Base-by-base conservation (phyloP, 805 yeast species). In the Diddensiella transvaalensis region DNA sequence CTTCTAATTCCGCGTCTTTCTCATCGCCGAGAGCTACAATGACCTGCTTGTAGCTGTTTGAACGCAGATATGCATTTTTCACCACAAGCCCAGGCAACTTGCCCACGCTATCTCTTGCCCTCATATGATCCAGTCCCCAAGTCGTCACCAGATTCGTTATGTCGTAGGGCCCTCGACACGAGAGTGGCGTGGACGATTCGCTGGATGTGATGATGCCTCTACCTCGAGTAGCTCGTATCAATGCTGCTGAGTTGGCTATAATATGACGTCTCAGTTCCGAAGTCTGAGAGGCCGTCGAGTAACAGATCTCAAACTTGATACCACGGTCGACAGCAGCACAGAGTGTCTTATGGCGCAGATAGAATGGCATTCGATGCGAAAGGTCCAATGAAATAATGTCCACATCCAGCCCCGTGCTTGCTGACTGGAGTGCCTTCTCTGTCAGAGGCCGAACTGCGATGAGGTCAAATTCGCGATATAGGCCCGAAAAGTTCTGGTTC, bases 301-400 rank as follows among this genome's bases (percentile, higher is more conserved):
- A 91, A 40, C 79, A 75, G 5, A 93, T 75, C 62, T 93, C 99
- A 54, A 93, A 77, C 55, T 80, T 80, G 22, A 88, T 77, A 1
- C 98, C 98, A 44, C 88, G 77, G 17, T 83, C 83, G 2, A 87
- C 73, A 1, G 95, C 96, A 37, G 88, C 80, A 38, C 96, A 85
- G 5, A 88, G 74, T 1, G 87, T 80, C 58, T 89, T 88, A 68
- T 89, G 96, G 58, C 85, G 85, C 55, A 93, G 69, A 62, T 81
- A 87, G 53, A 79, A 82, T 0, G 95, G 91, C 42, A 88, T 66
- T 49, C 87, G 76, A 38, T 73, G 70, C 22, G 77, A 67, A 62
- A 84, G 76, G 46, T 85, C 81, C 47, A 93, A 75, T 0, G 96
- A 80, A 17, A 93, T 77, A 22, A 93, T 51, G 67, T 93, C 98